Conservation (phyloP, 257 asterid genomes). For the Mitragyna speciosa region DNA sequence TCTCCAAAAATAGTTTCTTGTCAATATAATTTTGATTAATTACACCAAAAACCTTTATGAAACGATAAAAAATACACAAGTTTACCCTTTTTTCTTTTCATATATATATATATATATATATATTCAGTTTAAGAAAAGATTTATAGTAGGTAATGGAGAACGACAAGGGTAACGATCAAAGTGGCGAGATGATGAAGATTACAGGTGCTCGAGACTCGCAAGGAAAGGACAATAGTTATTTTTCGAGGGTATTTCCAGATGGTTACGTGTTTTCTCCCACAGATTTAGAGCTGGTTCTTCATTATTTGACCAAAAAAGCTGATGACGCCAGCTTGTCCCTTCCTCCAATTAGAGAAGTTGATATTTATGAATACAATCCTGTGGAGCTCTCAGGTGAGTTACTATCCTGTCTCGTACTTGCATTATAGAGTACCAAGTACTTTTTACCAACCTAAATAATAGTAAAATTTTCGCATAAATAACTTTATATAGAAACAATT, state of each 20-base stretch:
- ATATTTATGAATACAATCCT: neutral
- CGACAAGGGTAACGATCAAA: neutral
- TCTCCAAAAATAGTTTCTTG: too few relatives aligned
- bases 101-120: too few relatives aligned
- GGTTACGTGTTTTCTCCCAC: neutral
- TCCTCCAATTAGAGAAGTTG: neutral
- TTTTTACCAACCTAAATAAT: too few relatives aligned
- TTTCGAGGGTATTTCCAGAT: neutral
- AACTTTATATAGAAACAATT: too few relatives aligned
- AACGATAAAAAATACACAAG: neutral
- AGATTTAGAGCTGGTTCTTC: neutral
- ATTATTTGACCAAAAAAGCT: neutral
- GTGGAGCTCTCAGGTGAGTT: neutral
- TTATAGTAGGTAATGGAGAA: too few relatives aligned
- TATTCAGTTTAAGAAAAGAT: neutral
- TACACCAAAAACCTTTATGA: neutral
- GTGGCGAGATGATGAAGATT: neutral
- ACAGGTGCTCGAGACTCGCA: too few relatives aligned
- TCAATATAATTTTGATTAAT: too few relatives aligned
- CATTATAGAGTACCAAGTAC: too few relatives aligned
- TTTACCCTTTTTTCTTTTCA: neutral
- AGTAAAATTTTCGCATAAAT: too few relatives aligned
- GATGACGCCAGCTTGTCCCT: neutral
- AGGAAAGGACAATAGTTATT: too few relatives aligned
- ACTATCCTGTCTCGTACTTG: too few relatives aligned